Conservation (phyloP, 176 grass and related monocot genomes). For the Triticum aestivum region IWGSC_CS_RefSeq_v2.1 NC_057810.1:634295063-634295562, state of each 20-base stretch:
- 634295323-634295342: background rate
- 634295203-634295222: background rate
- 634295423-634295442: constrained; percentile 9
- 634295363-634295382: background rate
- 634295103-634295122: background rate
- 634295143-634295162: background rate
- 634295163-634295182: background rate
- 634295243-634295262: background rate
- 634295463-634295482: constrained; percentile 99
- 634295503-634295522: constrained; percentile 24
- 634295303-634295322: background rate
- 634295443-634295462: constrained; percentile 90
- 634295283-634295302: background rate
- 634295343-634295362: background rate
- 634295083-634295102: background rate
- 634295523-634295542: constrained; percentile 18
- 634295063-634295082: background rate
- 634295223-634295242: background rate
- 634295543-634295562: constrained; percentile 10
- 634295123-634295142: background rate
- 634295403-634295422: no score
- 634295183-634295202: constrained; percentile 5
- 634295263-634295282: constrained; percentile 10
- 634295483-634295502: constrained; percentile 90
- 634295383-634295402: background rate